phyloP scores from a whole-genome alignment of 805 yeast genomes.

The Yarrowia deformans region DNA sequence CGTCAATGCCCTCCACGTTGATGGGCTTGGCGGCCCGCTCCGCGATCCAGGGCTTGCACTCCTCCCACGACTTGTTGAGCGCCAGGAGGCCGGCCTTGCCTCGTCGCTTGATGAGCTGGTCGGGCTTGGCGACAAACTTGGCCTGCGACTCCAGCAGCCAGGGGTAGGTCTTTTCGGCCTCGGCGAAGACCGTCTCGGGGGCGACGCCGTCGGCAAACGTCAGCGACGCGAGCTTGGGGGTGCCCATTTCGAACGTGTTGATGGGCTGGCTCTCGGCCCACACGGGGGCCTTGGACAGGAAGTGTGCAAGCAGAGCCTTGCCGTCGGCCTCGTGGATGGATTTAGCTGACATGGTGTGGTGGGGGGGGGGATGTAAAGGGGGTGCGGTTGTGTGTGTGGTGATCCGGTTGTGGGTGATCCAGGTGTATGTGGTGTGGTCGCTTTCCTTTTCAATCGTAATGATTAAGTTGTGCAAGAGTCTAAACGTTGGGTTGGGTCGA shows the following conservation, averaged over 20 bases:
- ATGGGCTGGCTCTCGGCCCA: slow-evolving; percentile 49
- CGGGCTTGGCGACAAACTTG: slow-evolving; percentile 57
- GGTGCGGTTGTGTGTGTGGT: not conserved
- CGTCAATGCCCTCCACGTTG: slow-evolving; percentile 54
- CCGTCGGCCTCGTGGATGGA: slow-evolving; percentile 58
- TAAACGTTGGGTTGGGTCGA: slow-evolving; percentile 5
- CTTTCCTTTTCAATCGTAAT: not conserved
- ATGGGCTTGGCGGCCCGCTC: slow-evolving; percentile 54
- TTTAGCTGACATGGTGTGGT: slow-evolving; percentile 53
- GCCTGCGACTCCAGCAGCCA: slow-evolving; percentile 53
- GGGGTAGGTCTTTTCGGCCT: slow-evolving; percentile 53
- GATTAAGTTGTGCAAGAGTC: slow-evolving; percentile 12
- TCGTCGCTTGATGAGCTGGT: slow-evolving; percentile 57
- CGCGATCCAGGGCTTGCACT: slow-evolving; percentile 55
- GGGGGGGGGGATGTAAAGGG: no score
- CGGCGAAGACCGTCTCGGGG: slow-evolving; percentile 50
- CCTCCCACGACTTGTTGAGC: slow-evolving; percentile 55
- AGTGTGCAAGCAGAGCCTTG: slow-evolving; percentile 55
- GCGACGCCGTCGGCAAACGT: slow-evolving; percentile 49
- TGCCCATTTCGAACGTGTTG: slow-evolving; percentile 48
- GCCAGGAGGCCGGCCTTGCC: slow-evolving; percentile 57
- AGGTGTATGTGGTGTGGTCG: not conserved
- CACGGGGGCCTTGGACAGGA: slow-evolving; percentile 54
- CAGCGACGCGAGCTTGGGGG: slow-evolving; percentile 53
- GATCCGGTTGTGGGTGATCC: not conserved